Conservation (phyloP, 1,284 basidiomycete genomes). For the Cutaneotrichosporon sp. region DNA sequence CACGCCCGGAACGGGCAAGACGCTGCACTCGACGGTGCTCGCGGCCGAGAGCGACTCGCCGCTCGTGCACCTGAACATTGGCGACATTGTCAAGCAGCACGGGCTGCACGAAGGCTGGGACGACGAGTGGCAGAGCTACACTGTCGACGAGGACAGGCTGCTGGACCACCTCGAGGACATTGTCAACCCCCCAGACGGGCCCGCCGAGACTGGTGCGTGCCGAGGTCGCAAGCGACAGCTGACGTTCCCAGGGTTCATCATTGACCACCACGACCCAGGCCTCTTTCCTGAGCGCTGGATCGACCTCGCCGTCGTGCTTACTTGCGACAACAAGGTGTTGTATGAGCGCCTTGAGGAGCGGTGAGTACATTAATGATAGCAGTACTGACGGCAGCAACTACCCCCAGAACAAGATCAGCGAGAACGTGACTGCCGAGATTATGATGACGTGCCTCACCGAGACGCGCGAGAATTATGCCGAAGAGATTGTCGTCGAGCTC, state of each 20-base stretch:
- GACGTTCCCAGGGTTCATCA: conserved; percentile 68
- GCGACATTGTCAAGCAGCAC: conserved; percentile 80
- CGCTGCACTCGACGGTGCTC: conserved; percentile 79
- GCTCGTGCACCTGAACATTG: conserved; percentile 76
- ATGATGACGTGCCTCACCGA: conserved; percentile 91
- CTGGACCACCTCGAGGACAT: conserved; percentile 79
- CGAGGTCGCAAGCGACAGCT: not conserved
- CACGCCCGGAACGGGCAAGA: conserved; percentile 66
- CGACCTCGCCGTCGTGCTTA: conserved; percentile 90
- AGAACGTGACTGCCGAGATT: conserved; percentile 98
- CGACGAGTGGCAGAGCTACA: conserved; percentile 89
- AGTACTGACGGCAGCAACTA: conserved; percentile 61
- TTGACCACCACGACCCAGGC: conserved; percentile 98
- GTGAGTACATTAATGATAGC: conserved; percentile 51
- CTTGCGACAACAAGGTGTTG: conserved; percentile 80
- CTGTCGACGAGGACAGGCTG: conserved; percentile 92
- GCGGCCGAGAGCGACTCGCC: conserved; percentile 54
- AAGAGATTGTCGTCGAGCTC: conserved; percentile 82
- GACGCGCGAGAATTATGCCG: conserved; percentile 75
- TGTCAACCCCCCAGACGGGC: conserved; percentile 40
- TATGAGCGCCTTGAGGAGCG: conserved; percentile 91
- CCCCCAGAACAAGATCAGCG: conserved; percentile 86
- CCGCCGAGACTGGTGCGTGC: conserved; percentile 38
- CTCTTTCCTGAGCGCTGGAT: conserved; percentile 94
- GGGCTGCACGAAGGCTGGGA: conserved; percentile 79